Base-by-base conservation (phyloP, 1,284 basidiomycete species). In the Nidula niveotomentosa region DNA sequence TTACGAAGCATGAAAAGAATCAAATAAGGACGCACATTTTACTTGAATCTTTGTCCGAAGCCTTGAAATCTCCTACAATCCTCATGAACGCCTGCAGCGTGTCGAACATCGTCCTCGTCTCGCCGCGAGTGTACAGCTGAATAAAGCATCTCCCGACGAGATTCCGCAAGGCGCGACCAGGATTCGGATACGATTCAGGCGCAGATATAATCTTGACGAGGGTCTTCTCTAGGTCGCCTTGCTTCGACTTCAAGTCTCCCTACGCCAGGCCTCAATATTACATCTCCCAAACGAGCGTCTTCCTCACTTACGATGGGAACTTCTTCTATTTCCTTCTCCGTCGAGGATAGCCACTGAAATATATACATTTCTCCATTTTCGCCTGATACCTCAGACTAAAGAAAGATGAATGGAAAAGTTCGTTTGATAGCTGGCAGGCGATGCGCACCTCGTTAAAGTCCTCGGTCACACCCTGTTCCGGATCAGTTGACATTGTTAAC, bases 61-160 rank as follows among this genome's bases (percentile, higher is more conserved):
- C 73, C 69, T 94, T 94, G 58, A 83, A 72, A 60, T 94, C 91
- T 4, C 81, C 77, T 0, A 87, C 85, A 9, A 88, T 80, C 72
- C 87, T 93, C 53, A 95, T 70, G 53, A 95, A 80, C 1, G 80
- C 69, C 64, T 94, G 91, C n/a, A 96, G 69, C 6, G 91, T 89
- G 64, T 98, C 96, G 63, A 95, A 98, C 51, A 97, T 73, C 1
- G 88, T 85, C 67, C 88, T 83, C 2, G 88, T 88, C 66, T 98
- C 95, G 60, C 91, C 91, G 13, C 87, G 82, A 36, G 78, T 81
- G 72, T 96, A 96, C n/a, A 97, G 65, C 17, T 79, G 69, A 52
- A 93, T 74, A 46, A 98, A 73, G 64, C 92, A 94, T 75, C 91
- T 79, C 6, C 91, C 86, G 48, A 91, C 81, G 2, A 94, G 76